Percentiles rank a stretch among this genome's conserved stretches.
phyloP scores from a whole-genome alignment of 192 early-diverging fungal species.

The Coemansia pectinata region DNA sequence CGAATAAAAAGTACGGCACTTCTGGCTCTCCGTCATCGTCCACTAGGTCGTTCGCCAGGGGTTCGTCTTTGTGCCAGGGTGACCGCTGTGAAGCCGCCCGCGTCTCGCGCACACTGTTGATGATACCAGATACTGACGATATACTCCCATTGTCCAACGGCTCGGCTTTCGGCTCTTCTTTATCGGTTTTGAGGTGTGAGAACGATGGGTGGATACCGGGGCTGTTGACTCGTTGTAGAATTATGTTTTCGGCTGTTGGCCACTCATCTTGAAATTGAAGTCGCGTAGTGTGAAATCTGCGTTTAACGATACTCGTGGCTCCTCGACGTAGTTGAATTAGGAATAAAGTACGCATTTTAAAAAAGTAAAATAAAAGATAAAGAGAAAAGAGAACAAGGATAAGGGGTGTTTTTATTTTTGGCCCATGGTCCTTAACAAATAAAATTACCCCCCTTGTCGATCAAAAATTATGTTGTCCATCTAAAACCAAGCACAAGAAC shows the following conservation, averaged over 20 bases:
- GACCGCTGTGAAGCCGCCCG: constrained; percentile 20
- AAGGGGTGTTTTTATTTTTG: not conserved
- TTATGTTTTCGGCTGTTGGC: constrained; percentile 52
- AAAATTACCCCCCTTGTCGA: too few species aligned
- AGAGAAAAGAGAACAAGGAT: not conserved
- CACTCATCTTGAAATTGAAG: not conserved
- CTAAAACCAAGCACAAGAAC: too few species aligned
- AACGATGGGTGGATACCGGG: constrained; percentile 14
- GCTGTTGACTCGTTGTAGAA: constrained; percentile 50
- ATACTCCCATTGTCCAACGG: not conserved
- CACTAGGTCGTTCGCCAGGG: not conserved
- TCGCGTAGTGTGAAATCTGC: not conserved
- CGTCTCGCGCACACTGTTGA: constrained; percentile 35
- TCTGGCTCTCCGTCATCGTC: not conserved
- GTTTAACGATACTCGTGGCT: not conserved
- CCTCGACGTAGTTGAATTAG: not conserved
- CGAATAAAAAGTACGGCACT: constrained; percentile 63
- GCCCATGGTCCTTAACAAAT: too few species aligned
- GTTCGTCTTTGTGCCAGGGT: not conserved
- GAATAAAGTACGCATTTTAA: constrained; percentile 13
- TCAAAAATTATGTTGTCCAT: too few species aligned
- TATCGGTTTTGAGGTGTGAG: constrained; percentile 8
- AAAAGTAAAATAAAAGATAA: not conserved
- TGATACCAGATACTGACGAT: constrained; percentile 36
- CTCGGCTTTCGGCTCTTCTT: not conserved